These are phyloP conservation scores for Coffea eugenioides DNA, from an alignment of 257 asterid genomes.

Conservation along the genomic window DNA sequence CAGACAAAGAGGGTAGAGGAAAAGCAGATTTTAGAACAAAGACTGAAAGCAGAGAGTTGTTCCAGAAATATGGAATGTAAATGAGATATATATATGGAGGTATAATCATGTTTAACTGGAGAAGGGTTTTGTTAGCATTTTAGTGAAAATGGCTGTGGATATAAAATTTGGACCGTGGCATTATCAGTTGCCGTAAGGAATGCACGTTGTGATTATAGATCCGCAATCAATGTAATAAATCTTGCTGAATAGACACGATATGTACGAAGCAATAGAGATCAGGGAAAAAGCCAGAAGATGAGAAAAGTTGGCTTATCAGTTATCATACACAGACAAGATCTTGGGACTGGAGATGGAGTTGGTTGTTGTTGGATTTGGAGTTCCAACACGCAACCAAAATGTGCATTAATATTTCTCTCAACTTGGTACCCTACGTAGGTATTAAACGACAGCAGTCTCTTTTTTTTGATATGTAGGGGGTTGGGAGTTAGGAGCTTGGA, in stretches of 20 bases:
- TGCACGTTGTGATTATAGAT: too few relatives aligned
- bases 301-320: neutral
- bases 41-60: neutral
- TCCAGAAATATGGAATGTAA: too few relatives aligned
- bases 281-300: neutral
- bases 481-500: neutral
- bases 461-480: neutral
- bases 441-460: neutral
- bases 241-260: too few relatives aligned
- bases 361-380: neutral
- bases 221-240: too few relatives aligned
- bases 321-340: neutral
- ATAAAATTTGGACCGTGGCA: too few relatives aligned
- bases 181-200: too few relatives aligned
- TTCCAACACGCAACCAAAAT: neutral
- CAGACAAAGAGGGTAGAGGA: neutral
- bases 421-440: neutral
- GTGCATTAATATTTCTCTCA: neutral
- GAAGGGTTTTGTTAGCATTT: too few relatives aligned
- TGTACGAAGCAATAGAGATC: too few relatives aligned
- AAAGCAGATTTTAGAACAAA: neutral
- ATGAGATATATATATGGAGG: too few relatives aligned
- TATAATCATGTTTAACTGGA: too few relatives aligned
- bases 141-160: too few relatives aligned
- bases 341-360: neutral